phyloP scores from a whole-genome alignment of 2,329 filamentous ascomycete species.

The Sclerotinia minor region DNA sequence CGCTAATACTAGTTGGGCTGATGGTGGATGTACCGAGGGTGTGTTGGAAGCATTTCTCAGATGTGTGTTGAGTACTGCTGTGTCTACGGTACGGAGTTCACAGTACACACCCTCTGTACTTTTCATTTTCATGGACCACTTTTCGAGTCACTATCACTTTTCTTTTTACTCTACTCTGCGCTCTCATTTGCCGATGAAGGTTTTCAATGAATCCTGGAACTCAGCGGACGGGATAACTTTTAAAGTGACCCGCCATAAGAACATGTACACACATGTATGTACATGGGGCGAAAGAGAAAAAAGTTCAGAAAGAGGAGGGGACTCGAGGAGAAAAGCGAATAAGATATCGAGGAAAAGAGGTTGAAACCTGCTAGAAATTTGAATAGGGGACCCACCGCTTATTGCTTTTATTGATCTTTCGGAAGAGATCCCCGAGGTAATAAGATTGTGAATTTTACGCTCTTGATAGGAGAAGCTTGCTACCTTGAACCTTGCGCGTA shows the following conservation, averaged over 20 bases:
- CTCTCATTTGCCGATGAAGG: conserved; percentile 1
- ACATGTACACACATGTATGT: neutral
- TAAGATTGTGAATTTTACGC: conserved; percentile 1
- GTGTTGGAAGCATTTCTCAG: neutral
- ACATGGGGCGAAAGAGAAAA: neutral
- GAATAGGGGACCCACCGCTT: neutral
- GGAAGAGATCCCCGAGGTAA: conserved; percentile 13
- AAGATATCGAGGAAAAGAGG: neutral
- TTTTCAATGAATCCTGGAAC: neutral
- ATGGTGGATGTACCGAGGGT: neutral
- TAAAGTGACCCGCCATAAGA: neutral
- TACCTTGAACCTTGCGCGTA: conserved; percentile 9
- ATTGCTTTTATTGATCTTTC: conserved; percentile 5
- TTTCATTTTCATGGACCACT: neutral
- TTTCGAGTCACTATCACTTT: conserved; percentile 10
- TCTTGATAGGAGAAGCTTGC: neutral
- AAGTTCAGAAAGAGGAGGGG: neutral
- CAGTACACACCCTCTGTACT: no score
- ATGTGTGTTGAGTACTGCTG: neutral
- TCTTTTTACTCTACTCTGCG: neutral
- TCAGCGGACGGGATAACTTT: neutral
- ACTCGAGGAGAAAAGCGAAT: neutral
- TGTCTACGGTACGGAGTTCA: no score
- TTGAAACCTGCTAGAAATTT: neutral
- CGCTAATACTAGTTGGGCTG: neutral